A percentile compares a stretch with the other conserved stretches of the same genome.
These are phyloP conservation scores for Solanum etuberosum DNA, from an alignment of 257 asterid species.

Conservation along the genomic window DNA sequence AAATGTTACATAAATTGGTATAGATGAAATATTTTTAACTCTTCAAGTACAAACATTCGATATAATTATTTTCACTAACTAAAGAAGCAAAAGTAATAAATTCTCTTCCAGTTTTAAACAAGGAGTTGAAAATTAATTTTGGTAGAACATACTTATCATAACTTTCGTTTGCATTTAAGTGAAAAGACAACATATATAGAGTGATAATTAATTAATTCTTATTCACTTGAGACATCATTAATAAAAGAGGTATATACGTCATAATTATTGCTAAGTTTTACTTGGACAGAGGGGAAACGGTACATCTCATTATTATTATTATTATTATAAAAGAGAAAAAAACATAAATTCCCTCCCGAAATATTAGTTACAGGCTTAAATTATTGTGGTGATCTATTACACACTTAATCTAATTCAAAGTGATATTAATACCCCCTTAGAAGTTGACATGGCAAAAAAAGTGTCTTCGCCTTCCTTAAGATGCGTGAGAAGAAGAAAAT, in stretches of 20 bases:
- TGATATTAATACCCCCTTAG: no score
- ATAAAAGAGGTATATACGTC: background rate
- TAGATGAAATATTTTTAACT: background rate
- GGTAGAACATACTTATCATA: background rate
- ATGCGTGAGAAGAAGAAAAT: no score
- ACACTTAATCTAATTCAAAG: no score
- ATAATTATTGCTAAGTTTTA: background rate
- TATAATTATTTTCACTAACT: background rate
- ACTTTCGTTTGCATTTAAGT: background rate
- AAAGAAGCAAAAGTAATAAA: background rate
- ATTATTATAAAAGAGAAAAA: no score
- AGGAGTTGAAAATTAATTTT: background rate
- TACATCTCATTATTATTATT: background rate
- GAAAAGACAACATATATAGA: background rate
- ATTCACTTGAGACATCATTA: background rate
- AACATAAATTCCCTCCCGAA: no score
- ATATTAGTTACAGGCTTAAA: no score
- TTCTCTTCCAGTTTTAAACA: background rate
- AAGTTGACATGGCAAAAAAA: no score
- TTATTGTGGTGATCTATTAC: no score
- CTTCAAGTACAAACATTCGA: background rate
- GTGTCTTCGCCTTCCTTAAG: no score
- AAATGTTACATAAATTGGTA: no score
- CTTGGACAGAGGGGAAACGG: background rate
- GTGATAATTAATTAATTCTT: background rate